These are phyloP conservation scores for Pichia sp. DNA, from an alignment of 1,139 yeast species.

Conservation along the genomic window DNA sequence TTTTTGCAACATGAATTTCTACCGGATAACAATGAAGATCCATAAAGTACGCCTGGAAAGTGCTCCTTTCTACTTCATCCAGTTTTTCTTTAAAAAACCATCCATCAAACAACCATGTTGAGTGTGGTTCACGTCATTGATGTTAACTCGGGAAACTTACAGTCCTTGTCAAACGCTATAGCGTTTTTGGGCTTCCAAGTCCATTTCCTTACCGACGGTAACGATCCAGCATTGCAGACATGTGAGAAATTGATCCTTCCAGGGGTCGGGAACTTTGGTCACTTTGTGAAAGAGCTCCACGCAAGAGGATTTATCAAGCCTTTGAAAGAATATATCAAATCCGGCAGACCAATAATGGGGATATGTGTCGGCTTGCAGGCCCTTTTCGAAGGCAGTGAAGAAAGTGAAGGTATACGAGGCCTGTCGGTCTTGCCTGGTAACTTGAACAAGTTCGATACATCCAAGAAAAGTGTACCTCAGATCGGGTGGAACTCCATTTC, in stretches of 20 bases:
- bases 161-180: constrained; percentile 83
- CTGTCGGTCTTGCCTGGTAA: constrained; percentile 46
- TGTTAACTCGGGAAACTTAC: constrained; percentile 92
- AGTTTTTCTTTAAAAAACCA: background rate
- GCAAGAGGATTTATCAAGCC: constrained; percentile 63
- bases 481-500: constrained; percentile 84
- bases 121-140: constrained; percentile 69
- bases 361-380: constrained; percentile 95
- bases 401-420: constrained; percentile 61
- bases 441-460: constrained; percentile 54
- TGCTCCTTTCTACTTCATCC: background rate
- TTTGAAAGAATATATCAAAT: constrained; percentile 54
- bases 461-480: constrained; percentile 83
- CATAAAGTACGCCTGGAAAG: too few relatives aligned
- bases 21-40: too few relatives aligned
- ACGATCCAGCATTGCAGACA: constrained; percentile 40
- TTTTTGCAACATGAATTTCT: too few relatives aligned
- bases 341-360: constrained; percentile 88
- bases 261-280: constrained; percentile 96
- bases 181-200: constrained; percentile 68
- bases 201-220: constrained; percentile 42
- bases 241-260: constrained; percentile 69
- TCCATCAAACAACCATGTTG: background rate
- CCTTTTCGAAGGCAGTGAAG: constrained; percentile 69
- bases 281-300: constrained; percentile 69